Percentiles rank a stretch among this genome's conserved stretches.
Evolutionary conservation across 345 rosid species (phyloP).

Genomic region (Carallia brachiata): DNA sequence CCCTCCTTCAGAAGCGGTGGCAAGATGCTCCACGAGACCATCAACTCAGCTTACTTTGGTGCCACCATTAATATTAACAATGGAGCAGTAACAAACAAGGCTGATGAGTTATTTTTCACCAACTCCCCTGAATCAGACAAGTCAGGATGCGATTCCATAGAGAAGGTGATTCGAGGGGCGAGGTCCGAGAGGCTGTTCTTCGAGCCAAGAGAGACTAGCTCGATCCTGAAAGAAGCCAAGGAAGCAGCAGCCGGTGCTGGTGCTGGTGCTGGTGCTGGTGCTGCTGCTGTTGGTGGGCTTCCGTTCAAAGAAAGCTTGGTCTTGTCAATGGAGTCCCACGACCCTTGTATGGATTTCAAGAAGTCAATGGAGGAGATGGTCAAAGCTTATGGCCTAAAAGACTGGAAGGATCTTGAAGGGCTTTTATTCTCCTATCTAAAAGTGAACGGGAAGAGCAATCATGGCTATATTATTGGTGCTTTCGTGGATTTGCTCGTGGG

Average conservation of each 20-base stretch:
- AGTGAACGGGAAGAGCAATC: conserved; percentile 32
- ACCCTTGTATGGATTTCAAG: conserved; percentile 33
- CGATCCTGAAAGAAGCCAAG: conserved; percentile 23
- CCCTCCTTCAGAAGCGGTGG: conserved; percentile 46
- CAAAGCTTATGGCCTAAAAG: conserved; percentile 26
- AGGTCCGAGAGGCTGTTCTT: conserved; percentile 39
- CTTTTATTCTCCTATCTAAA: conserved; percentile 29
- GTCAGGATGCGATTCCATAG: conserved; percentile 24
- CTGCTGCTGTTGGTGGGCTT: background rate
- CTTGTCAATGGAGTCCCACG: conserved; percentile 26
- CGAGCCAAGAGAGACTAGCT: conserved; percentile 26
- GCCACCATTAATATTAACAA: background rate
- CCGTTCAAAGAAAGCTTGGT: conserved; percentile 20
- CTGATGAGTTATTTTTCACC: conserved; percentile 21
- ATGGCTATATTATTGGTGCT: conserved; percentile 32
- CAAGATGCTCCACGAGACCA: conserved; percentile 32
- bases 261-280: too few relatives aligned
- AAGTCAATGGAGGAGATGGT: conserved; percentile 42
- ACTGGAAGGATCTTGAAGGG: conserved; percentile 35
- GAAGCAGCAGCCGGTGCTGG: background rate
- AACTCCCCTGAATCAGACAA: conserved; percentile 38
- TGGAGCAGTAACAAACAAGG: background rate
- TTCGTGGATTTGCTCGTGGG: conserved; percentile 29
- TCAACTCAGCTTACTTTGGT: conserved; percentile 40
- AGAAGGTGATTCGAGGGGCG: conserved; percentile 21